Evolutionary conservation across 768 basidiomycete species (phyloP), one percentile per base, ranked within the genome.

Genomic region (Ramaria sp.): DNA sequence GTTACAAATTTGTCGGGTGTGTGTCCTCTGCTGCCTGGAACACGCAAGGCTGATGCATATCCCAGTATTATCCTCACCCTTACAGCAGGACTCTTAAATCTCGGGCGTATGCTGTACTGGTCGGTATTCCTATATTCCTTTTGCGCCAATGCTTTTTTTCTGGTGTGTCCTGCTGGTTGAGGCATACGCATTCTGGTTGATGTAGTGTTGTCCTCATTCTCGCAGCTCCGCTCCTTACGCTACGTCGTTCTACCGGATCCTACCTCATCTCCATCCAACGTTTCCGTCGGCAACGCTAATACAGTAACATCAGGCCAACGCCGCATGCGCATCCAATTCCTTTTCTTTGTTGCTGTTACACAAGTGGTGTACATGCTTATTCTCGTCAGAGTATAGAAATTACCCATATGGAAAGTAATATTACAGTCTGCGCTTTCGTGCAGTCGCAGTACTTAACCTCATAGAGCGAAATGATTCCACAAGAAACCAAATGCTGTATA

Each of bases 1-100:
- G 96, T 0, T 98, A 98, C 73, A 98, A 99, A 67, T 98, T 99
- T 64, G 90, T 97, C 30, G 95, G 91, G 91, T 92, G n/a, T n/a
- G n/a, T n/a, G 2, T 0, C 30, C 37, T 19, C 37, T 48, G 42
- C 20, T n/a, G 15, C 27, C 57, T 17, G 20, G 12, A 30, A 38
- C 19, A 17, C 37, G 31, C 30, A 17, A 34, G 10, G 34, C 54
- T 15, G 59, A 49, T 47, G 22, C 34, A 1, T 27, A 12, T 10
- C 10, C 10, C 59, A 94, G 93, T 1, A 90, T 97, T 41, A 94
- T 96, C 62, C 70, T 86, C 12, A 84, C 88, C 1, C 72, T 96
- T n/a, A 67, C 89, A 1, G 81, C 80, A 0, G 81, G 83, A 4
- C 77, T 97, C 45, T 67, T 92, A 41, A 75, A 78, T 7, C 65